These are phyloP conservation scores for Phialocephala subalpina DNA, from an alignment of 2,329 filamentous ascomycete species.

Conservation along the genomic window DNA sequence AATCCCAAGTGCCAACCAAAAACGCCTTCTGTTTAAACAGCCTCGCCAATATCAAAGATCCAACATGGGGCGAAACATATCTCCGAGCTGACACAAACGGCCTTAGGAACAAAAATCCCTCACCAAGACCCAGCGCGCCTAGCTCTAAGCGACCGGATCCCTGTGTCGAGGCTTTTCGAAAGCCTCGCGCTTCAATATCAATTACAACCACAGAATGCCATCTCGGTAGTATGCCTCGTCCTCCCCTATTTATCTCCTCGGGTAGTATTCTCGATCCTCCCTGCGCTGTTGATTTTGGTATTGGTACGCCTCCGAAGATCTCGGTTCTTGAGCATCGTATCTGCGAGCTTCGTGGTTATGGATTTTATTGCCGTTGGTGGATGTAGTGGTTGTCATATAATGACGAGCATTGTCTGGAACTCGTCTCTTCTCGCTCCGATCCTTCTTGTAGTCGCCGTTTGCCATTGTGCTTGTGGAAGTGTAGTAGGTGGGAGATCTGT, in stretches of 20 bases:
- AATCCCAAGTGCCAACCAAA: not conserved
- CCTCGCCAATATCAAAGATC: slow-evolving; percentile 5
- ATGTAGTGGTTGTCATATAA: slow-evolving; percentile 18
- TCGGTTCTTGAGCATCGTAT: slow-evolving; percentile 27
- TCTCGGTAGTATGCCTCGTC: not conserved
- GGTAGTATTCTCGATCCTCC: not conserved
- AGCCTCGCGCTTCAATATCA: not conserved
- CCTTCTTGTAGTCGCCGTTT: slow-evolving; percentile 7
- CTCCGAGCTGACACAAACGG: not conserved
- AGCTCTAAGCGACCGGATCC: not conserved
- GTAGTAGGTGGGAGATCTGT: slow-evolving; percentile 20
- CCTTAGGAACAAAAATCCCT: not conserved
- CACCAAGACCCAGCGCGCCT: not conserved
- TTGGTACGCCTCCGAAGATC: slow-evolving; percentile 16
- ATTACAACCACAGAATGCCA: not conserved
- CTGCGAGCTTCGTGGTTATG: slow-evolving; percentile 16
- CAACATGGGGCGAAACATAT: not conserved
- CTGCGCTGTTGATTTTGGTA: slow-evolving; percentile 27
- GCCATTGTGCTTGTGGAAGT: slow-evolving; percentile 28
- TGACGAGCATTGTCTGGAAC: slow-evolving; percentile 35
- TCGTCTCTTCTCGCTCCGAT: slow-evolving; percentile 14
- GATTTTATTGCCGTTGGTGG: slow-evolving; percentile 18
- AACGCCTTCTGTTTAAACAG: slow-evolving; percentile 4
- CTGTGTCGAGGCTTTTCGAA: not conserved
- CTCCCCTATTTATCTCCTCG: not conserved